phyloP scores from a whole-genome alignment of 345 rosid species.

The Eucalyptus marginata region DNA sequence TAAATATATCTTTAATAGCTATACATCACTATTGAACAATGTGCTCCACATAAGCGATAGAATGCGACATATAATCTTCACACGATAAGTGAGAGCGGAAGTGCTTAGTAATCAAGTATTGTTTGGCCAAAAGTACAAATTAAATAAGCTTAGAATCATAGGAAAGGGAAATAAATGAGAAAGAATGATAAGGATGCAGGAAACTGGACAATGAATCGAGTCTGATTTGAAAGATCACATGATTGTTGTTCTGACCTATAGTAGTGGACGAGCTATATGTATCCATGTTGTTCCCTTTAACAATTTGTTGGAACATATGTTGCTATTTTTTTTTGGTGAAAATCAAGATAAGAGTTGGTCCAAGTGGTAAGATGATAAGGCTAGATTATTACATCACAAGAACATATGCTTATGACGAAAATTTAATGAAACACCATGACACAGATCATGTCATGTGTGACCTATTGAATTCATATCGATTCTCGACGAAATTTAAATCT shows the following conservation, averaged over 20 bases:
- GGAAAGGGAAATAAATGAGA: background rate
- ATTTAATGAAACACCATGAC: background rate
- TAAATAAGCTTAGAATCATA: no score
- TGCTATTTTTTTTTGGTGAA: background rate
- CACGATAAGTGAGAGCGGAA: background rate
- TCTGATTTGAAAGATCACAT: background rate
- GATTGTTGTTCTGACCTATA: background rate
- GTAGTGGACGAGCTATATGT: background rate
- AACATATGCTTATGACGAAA: background rate
- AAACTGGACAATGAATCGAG: background rate
- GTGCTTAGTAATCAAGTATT: background rate
- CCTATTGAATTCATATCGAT: background rate
- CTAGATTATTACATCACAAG: background rate
- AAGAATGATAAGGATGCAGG: background rate
- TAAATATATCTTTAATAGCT: background rate
- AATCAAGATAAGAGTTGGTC: background rate
- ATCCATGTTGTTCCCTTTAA: background rate
- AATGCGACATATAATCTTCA: background rate
- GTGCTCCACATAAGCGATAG: background rate
- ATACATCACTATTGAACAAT: background rate
- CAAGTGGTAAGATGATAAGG: background rate
- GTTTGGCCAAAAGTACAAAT: background rate
- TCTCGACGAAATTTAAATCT: background rate
- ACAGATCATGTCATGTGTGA: background rate
- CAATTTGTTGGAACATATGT: background rate